Evolutionary conservation across 2,329 filamentous ascomycete genomes (phyloP).

Genomic region (Colletotrichum sp.): DNA sequence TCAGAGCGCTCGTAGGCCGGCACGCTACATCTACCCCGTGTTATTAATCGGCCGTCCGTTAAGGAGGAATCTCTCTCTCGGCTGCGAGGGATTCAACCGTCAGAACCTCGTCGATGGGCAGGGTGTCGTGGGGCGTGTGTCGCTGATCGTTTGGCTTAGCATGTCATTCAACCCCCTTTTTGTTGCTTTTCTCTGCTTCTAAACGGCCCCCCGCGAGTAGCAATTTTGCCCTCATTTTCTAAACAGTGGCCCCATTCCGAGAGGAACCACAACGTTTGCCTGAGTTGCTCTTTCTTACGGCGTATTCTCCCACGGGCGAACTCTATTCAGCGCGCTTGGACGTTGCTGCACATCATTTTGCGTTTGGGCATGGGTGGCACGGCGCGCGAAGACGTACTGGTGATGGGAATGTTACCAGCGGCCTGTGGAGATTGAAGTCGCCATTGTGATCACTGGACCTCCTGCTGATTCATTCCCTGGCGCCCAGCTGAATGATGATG

Average conservation of each 20-base stretch:
- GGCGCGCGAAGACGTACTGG: neutral
- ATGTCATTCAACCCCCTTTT: neutral
- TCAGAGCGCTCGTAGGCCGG: neutral
- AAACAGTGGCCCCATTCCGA: neutral
- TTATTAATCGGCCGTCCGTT: neutral
- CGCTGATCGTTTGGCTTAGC: neutral
- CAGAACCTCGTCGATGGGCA: neutral
- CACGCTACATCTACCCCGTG: neutral
- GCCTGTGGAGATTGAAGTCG: neutral
- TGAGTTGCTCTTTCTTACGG: neutral
- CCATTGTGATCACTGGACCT: neutral
- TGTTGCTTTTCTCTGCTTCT: neutral
- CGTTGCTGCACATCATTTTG: slow-evolving; percentile 17
- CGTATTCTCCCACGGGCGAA: neutral
- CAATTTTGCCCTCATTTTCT: neutral
- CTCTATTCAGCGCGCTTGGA: neutral
- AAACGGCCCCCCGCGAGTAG: neutral
- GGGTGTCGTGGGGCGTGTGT: neutral
- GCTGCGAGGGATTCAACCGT: neutral
- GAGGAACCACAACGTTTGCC: neutral
- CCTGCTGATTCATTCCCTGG: neutral
- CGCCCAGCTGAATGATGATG: neutral
- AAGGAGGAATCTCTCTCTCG: neutral
- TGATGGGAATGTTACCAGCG: neutral
- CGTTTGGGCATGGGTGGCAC: slow-evolving; percentile 19